Base-by-base conservation (phyloP, 2,329 filamentous ascomycete genomes). In the Pezicula carpinea region DNA sequence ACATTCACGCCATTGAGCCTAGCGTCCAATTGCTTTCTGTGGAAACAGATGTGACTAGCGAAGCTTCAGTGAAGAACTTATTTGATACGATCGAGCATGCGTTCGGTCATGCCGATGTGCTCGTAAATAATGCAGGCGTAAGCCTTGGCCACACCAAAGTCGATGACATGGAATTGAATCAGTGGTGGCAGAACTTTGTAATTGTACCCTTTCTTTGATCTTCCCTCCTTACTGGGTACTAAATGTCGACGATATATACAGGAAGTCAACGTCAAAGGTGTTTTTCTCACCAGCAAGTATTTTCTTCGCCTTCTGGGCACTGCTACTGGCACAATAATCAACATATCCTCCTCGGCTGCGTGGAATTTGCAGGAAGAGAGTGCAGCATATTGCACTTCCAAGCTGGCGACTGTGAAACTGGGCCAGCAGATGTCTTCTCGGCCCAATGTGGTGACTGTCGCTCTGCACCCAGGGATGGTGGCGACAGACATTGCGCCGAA, bases 61-160 rank as follows among this genome's bases (percentile, higher is more conserved):
- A 40, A 5, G 43, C 41, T 4, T 51, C 51, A 31, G 55, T 51
- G 38, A 26, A 44, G 10, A 48, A 19, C 13, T 44, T 56, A 4
- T 58, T 41, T 40, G 47, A 29, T 13, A 51, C 65, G 18, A 48
- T 56, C 8, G 49, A 51, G 29, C 39, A 42, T 14, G 45, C 42
- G 44, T 77, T 74, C 50, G 69, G 68, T 22, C 65, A 66, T n/a
- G 60, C 79, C 15, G 79, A 83, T 60, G 66, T 80, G n/a, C 65
- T 83, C 15, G 23, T 54, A 11, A 58, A 55, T 15, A 55, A 55
- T 41, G 53, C 55, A 13, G 53, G 51, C 6, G 38, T 15, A 21
- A 18, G 47, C n/a, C 15, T 29, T 10, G 23, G 31, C 4, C 49
- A 43, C 5, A 34, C 23, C 5, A 22, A 53, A 19, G 34, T 14